Evolutionary conservation across 106 monocot species (phyloP).

Genomic region (Dioscorea zingiberensis): DNA sequence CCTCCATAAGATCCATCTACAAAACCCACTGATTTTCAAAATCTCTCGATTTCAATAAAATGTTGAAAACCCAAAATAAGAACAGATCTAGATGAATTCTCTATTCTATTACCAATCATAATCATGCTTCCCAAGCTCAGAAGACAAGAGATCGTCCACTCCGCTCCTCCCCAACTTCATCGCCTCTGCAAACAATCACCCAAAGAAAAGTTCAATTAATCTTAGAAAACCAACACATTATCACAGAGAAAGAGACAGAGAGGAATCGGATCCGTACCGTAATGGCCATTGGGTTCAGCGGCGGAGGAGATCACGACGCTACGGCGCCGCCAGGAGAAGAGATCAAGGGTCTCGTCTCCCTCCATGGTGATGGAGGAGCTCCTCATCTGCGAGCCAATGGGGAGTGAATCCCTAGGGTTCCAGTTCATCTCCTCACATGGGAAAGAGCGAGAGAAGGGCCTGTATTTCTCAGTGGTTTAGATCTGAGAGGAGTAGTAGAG

Average conservation of each 20-base stretch:
- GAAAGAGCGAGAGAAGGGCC: no score
- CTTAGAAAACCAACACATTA: no score
- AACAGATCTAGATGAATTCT: no score
- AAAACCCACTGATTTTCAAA: no score
- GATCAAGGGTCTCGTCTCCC: conserved; percentile 8
- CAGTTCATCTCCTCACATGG: no score
- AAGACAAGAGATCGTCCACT: conserved; percentile 17
- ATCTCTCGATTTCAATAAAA: background rate
- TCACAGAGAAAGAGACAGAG: no score
- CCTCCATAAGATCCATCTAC: no score
- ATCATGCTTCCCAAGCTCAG: conserved; percentile 23
- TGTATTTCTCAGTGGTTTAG: no score
- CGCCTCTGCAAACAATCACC: background rate
- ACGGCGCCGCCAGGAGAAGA: conserved; percentile 11
- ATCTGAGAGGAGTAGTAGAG: no score
- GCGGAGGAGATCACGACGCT: conserved; percentile 1
- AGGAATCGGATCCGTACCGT: background rate
- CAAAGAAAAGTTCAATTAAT: no score
- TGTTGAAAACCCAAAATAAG: no score
- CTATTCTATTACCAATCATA: conserved; percentile 44
- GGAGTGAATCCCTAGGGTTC: background rate
- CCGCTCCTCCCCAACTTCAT: conserved; percentile 6
- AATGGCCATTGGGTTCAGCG: background rate
- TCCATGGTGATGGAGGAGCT: background rate
- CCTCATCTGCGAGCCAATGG: no score